A percentile compares a stretch with the other conserved stretches of the same genome.
These are phyloP conservation scores for Beauveria medogensis DNA, from an alignment of 2,329 filamentous ascomycete species.

Conservation along the genomic window DNA sequence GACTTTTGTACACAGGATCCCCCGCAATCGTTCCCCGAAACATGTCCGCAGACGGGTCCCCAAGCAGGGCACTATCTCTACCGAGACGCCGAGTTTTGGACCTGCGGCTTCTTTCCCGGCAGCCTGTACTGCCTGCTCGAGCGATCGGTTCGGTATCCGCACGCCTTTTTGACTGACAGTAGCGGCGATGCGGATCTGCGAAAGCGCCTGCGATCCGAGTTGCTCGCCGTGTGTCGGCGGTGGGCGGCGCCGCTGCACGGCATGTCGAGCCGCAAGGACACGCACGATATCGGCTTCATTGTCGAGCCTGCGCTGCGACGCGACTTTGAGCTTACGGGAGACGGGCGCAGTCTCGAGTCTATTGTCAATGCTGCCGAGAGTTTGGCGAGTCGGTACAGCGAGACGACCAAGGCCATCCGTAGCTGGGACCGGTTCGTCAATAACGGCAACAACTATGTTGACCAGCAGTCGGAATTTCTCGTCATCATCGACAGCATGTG, in stretches of 20 bases:
- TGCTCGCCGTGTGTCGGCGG: constrained; percentile 18
- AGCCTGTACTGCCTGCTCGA: constrained; percentile 28
- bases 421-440: constrained; percentile 37
- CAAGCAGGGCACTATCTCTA: constrained; percentile 20
- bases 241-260: constrained; percentile 28
- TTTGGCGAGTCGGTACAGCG: constrained; percentile 34
- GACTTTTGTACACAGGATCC: neutral
- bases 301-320: constrained; percentile 38
- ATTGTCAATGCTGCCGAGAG: constrained; percentile 36
- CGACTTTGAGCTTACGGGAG: constrained; percentile 38
- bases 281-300: constrained; percentile 48
- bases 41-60: constrained; percentile 21
- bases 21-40: constrained; percentile 23
- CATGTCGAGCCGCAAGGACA: constrained; percentile 37
- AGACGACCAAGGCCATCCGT: constrained; percentile 33
- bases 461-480: constrained; percentile 24
- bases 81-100: constrained; percentile 31
- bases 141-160: constrained; percentile 23
- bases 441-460: constrained; percentile 20
- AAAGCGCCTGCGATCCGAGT: neutral
- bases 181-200: neutral
- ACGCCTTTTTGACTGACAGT: neutral
- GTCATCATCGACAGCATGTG: constrained; percentile 36
- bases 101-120: constrained; percentile 34
- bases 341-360: constrained; percentile 28